Evolutionary conservation across 345 rosid species (phyloP), one percentile per base, ranked within the genome.

Genomic region (Boechera divaricarpa): DNA sequence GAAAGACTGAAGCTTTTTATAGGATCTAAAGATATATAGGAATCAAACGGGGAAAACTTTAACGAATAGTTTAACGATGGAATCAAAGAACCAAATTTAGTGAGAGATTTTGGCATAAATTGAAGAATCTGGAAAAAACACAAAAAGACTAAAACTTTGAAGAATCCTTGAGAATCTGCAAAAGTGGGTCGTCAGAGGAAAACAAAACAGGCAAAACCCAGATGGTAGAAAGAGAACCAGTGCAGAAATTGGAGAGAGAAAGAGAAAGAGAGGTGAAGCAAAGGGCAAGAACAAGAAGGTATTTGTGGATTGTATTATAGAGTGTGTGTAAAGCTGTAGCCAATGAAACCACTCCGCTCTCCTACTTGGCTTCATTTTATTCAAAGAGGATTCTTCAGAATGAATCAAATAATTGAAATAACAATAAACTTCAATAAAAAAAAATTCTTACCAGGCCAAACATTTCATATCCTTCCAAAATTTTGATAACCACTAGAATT

Each of bases 271-370:
- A 67, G 44, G 62, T 57, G 68, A 65, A 31, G 62, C 33, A 64
- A 71, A 71, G 61, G 67, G 72, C 29, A 65, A 38, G 77, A 57
- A 57, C 63, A 64, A 72, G 73, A 48, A 65, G 73, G 55, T 65
- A 31, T 18, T 29, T 65, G 73, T 72, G 73, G 77, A 65, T 39
- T 58, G 81, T 78, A 64, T 15, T 77, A 78, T 56, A 78, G 42
- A 69, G 52, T 35, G 67, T 3, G 58, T 28, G 38, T 69, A 71
- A 63, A 63, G 69, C 58, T 39, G 33, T 9, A 71, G 55, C 69
- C 77, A 78, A 66, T 78, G 56, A 36, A 78, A 78, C 73, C 32
- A 78, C 81, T 78, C 81, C 81, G 72, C 81, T 78, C 47, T 56
- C 68, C 77, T 64, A 77, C 61, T 71, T 72, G 81, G 32, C 62